Evolutionary conservation across 306 rosid genomes (phyloP), one percentile per base, ranked within the genome.

Genomic region (Quercus mongolica): DNA sequence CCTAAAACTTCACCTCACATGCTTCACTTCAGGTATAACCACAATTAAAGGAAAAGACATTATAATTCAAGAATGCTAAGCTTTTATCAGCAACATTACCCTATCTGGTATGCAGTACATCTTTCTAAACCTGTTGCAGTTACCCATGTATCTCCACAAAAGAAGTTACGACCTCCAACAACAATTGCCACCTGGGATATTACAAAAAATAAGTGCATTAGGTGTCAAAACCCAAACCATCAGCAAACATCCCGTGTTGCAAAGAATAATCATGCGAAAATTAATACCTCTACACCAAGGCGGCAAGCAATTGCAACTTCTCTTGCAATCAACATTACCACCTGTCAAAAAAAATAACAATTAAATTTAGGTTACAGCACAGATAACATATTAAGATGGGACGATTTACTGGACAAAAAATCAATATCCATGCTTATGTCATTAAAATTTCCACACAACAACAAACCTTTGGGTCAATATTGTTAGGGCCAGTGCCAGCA

Each of bases 101-200:
- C 97, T 78, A 91, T 94, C 88, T 95, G 99, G 90, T 95, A 92
- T 71, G 97, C 94, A 52, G 94, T 87, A 74, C 89, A 90, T 90
- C 98, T 89, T 85, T 95, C 97, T 79, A 91, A 88, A 71, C 97
- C 99, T 28, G 97, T 92, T 21, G 94, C 73, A 63, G 83, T 88
- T 58, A 95, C 95, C 99, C 99, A 95, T 26, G 97, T 88, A 76
- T 95, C 92, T 84, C 97, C 98, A 74, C 97, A 95, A 79, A 95
- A 95, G 82, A 95, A 91, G 87, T 95, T 95, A 28, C 97, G 94
- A 65, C 97, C 98, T 49, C 99, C 99, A 84, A 92, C 95, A 73
- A 95, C 94, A 80, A 92, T 90, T 2, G 97, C 99, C 61, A 95
- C 91, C 98, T 95, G 87, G 59, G 71, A 69, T 64, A 87, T 80